Evolutionary conservation across 2,329 filamentous ascomycete species (phyloP), one percentile per base, ranked within the genome.

Genomic region (Fusarium mexicanum): DNA sequence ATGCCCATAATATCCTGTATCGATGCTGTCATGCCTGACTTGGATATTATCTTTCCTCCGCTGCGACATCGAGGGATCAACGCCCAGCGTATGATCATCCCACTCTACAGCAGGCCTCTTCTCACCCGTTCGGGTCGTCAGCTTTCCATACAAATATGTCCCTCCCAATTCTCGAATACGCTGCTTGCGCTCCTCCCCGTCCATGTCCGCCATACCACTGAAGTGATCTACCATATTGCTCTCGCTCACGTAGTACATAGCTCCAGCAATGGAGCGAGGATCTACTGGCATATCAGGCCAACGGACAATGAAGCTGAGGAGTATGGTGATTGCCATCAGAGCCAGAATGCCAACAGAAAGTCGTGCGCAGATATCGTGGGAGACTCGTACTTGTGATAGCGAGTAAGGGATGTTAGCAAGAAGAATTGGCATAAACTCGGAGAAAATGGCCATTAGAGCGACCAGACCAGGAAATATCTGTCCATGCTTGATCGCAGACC

Each of bases 381-480:
- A 82, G 22, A 76, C 75, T 40, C 80, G 77, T 2, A 82, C 83
- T 59, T 86, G 84, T 0, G 83, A 82, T 5, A 84, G 80, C 60
- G 82, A 85, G 76, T 86, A 87, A 1, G 86, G 84, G 5, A 88
- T 81, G 68, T 87, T 88, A 72, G 85, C 82, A 6, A 89, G 81
- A 4, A 86, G 80, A 26, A 88, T 80, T 3, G 86, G 87, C n/a
- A 89, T 83, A 54, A 87, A 84, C 55, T 89, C 86, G 29, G 86
- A 83, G 6, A 87, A 79, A 29, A 88, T 82, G 8, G 85, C 81
- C 53, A 85, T 83, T 10, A 84, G 70, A 1, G 85, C 83, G 16
- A 85, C 82, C 18, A 82, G 61, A 31, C 83, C 80, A 2, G 86
- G 80, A 66, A 86, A 86, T 12, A 71, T 81, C 79, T 68, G 76